Evolutionary conservation across 805 yeast genomes (phyloP), one percentile per base, ranked within the genome.

Genomic region (Candida alai): DNA sequence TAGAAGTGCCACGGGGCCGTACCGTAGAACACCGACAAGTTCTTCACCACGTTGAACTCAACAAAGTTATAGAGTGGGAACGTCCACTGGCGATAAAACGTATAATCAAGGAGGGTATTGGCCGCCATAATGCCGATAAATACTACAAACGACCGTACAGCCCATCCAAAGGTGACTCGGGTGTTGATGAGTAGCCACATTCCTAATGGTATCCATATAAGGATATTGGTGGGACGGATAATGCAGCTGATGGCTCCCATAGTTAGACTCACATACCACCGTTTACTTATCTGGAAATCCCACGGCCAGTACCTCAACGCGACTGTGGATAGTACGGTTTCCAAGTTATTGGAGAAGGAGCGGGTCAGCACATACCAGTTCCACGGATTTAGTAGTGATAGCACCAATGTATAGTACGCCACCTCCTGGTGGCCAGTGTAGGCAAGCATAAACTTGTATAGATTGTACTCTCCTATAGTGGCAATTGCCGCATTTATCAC

Each of bases 1-100:
- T 93, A 93, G 61, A 89, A 93, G 52, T 83, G 84, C 78, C 87
- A 73, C 13, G 94, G 83, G 13, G 93, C 78, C 0, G 69, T 62
- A 0, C 99, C 99, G 57, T 93, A 93, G 48, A 89, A 88, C 4
- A 75, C 66, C 3, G 95, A 81, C 13, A 86, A 62, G 14, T 84
- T 78, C 28, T 77, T 76, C 10, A 81, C 55, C n/a, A 83, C 72
- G 51, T 89, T 89, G 65, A 89, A 89, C 48, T 80, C 76, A 35
- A 85, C 44, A 49, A 89, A 89, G 43, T 79, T 77, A 52, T 71
- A 59, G 1, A 80, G 43, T 2, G 97, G 96, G 27, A 84, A 64
- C 0, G 74, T 71, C 39, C 69, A 45, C 18, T 58, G 41, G 0
- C 72, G 70, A 52, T 85, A 88, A 52, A 79, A 86, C 38, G 51